Evolutionary conservation across 1,139 yeast species (phyloP).

Genomic region (Zygosaccharomyces pseudobailii): DNA sequence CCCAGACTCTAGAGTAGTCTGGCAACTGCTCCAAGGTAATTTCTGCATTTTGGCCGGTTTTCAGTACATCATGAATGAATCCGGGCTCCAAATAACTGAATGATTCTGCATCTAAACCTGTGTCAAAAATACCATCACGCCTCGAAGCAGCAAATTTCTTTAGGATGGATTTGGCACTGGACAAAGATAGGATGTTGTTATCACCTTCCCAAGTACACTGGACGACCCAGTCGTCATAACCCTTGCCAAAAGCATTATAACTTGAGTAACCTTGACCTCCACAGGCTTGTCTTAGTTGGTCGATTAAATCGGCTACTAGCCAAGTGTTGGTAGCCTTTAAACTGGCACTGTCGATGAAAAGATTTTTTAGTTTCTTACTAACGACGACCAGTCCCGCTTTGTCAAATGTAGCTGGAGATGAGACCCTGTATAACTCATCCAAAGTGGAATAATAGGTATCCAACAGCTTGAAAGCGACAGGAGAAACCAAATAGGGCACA

Average conservation of each 20-base stretch:
- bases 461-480: constrained; percentile 65
- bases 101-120: constrained; percentile 35
- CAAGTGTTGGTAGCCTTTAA: constrained; percentile 88
- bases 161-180: constrained; percentile 73
- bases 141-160: constrained; percentile 45
- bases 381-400: constrained; percentile 44
- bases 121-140: constrained; percentile 38
- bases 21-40: constrained; percentile 35
- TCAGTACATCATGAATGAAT: constrained; percentile 22
- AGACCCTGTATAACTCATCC: constrained; percentile 50
- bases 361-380: constrained; percentile 54
- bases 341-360: constrained; percentile 84
- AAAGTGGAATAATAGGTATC: constrained; percentile 50
- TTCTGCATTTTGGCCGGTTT: constrained; percentile 29
- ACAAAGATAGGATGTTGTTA: constrained; percentile 77
- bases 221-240: constrained; percentile 87
- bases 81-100: constrained; percentile 42
- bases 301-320: constrained; percentile 74
- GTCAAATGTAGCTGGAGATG: constrained; percentile 38
- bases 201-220: constrained; percentile 99
- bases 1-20: constrained; percentile 42
- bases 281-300: constrained; percentile 90
- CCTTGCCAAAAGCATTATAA: constrained; percentile 85
- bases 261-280: constrained; percentile 96
- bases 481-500: constrained; percentile 69